These are phyloP conservation scores for Chenopodium album DNA, from an alignment of 148 eudicot genomes.

Conservation along the genomic window DNA sequence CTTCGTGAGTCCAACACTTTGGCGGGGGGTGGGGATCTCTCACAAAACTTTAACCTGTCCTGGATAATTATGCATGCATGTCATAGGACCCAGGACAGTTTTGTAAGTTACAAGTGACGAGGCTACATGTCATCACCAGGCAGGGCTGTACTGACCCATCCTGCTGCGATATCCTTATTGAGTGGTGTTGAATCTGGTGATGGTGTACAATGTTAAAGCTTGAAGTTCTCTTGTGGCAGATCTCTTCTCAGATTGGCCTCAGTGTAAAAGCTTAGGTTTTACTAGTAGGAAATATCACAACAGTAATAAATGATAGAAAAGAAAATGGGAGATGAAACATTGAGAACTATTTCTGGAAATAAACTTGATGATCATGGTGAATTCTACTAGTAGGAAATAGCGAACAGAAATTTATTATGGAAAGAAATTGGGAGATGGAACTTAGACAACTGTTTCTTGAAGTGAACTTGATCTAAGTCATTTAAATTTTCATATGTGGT, in stretches of 20 bases:
- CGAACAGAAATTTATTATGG: too few species aligned
- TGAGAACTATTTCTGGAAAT: too few species aligned
- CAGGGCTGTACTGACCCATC: neutral
- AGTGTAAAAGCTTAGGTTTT: neutral
- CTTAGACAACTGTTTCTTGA: neutral
- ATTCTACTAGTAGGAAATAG: too few species aligned
- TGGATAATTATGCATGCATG: too few species aligned
- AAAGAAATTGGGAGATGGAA: neutral
- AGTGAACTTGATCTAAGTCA: neutral
- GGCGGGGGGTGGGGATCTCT: too few species aligned
- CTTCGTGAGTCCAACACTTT: too few species aligned
- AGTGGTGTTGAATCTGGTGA: neutral
- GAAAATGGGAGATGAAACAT: too few species aligned
- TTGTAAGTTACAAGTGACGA: neutral
- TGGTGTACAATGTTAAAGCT: neutral
- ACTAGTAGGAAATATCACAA: too few species aligned
- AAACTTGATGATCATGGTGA: too few species aligned
- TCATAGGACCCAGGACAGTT: too few species aligned
- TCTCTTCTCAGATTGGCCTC: neutral
- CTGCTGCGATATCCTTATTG: neutral
- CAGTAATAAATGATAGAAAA: too few species aligned
- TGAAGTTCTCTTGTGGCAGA: neutral
- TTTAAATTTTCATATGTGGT: neutral
- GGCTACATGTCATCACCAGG: neutral
- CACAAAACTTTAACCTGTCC: too few species aligned